Base-by-base conservation (phyloP, 495 filamentous ascomycete genomes). In the Neurospora sp. region DNA sequence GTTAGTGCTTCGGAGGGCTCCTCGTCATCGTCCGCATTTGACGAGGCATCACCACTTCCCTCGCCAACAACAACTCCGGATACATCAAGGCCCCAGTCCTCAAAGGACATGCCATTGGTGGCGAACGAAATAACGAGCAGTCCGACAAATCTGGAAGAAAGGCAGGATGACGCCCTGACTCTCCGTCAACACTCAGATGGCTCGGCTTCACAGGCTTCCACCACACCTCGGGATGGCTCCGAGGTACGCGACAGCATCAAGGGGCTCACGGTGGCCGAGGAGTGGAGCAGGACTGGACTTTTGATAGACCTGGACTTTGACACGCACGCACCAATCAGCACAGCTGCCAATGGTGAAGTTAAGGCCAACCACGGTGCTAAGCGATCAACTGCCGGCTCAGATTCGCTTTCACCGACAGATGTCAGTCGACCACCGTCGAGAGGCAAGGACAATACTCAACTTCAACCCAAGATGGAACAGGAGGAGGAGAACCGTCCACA, bases 41-140 rank as follows among this genome's bases (percentile, higher is more conserved):
- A 84, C 70, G 84, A 86, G 70, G 75, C 75, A 9, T 84, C 84
- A 20, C 79, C 81, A 2, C 81, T 81, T 22, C 79, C 83, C 1
- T 81, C 81, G 1, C 78, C 79, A 39, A 77, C 76, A 4, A 83
- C 81, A 14, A 87, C 84, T 3, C 84, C 85, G 12, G 82, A 86
- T 69, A 85, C 83, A 4, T 85, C 84, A 1, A 80, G 83, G 22
- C 82, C 83, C 3, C 84, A 85, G 46, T 83, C 82, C 22, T 79
- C 80, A 20, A 83, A 81, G 68, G 83, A 79, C 37, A 6, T 75
- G 10, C 69, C 75, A 3, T 68, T 79, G 12, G 53, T 69, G 7
- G 38, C 68, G 4, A 72, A 59, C 4, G 71, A 77, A 27, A 27
- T 70, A 10, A n/a, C 44, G 1, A 75, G 73, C 68, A 71, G 40